A percentile compares a stretch with the other conserved stretches of the same genome.
Conservation (phyloP, 2,329 filamentous ascomycete genomes). For the Nectriaceae sp. region DNA sequence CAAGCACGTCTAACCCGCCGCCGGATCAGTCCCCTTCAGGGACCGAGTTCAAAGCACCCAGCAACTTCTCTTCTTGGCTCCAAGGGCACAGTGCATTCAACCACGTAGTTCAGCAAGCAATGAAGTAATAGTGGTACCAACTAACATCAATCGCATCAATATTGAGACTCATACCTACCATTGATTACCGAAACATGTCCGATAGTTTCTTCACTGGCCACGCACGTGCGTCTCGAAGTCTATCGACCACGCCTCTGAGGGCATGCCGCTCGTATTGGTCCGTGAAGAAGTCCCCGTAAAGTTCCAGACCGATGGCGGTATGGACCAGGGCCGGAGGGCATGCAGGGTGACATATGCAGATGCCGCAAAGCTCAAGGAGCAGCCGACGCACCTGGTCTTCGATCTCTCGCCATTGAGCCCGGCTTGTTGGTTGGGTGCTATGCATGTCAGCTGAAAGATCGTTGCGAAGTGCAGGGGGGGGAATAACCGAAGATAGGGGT, state of each 20-base stretch:
- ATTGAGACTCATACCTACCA: background rate
- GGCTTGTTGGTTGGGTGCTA: slow-evolving; percentile 22
- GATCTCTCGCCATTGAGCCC: slow-evolving; percentile 36
- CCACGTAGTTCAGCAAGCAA: no score
- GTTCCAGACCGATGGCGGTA: slow-evolving; percentile 41
- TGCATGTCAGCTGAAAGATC: background rate
- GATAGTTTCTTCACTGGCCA: slow-evolving; percentile 41
- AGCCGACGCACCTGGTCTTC: slow-evolving; percentile 41
- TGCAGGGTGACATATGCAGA: slow-evolving; percentile 39
- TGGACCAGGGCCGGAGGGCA: slow-evolving; percentile 42
- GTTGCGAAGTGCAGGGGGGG: background rate
- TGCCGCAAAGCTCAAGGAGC: slow-evolving; percentile 42
- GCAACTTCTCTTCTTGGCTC: no score
- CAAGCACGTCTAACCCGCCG: no score
- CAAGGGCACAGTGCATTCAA: no score
- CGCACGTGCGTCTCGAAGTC: slow-evolving; percentile 44
- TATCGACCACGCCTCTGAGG: slow-evolving; percentile 43
- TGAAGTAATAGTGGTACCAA: background rate
- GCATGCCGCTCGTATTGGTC: slow-evolving; percentile 40
- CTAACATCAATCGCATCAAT: no score
- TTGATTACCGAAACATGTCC: slow-evolving; percentile 35
- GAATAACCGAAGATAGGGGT: slow-evolving; percentile 37
- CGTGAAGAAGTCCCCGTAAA: slow-evolving; percentile 45
- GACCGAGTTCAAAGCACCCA: no score
- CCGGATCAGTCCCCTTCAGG: no score